Percentiles rank a stretch among this genome's conserved stretches.
These are phyloP conservation scores for Urtica urens DNA, from an alignment of 306 rosid species.

Conservation along the genomic window DNA sequence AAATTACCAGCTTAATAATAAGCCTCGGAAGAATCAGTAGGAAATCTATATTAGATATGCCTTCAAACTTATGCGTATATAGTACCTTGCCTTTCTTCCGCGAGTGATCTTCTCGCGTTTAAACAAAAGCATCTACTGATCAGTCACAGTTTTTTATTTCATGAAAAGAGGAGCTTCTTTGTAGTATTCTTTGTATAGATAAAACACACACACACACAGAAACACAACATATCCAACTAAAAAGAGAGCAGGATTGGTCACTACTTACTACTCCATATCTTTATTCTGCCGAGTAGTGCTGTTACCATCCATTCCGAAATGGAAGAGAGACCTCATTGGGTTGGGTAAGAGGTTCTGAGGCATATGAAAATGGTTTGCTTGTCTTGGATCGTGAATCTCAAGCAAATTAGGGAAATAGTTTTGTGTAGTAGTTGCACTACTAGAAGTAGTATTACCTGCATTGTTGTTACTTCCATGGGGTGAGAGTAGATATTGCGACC, in stretches of 20 bases:
- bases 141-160: constrained; percentile 5
- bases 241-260: constrained; percentile 10
- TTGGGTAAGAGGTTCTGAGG: constrained; percentile 16
- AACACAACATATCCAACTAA: constrained; percentile 19
- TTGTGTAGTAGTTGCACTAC: constrained; percentile 14
- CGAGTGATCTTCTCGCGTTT: background rate
- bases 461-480: constrained; percentile 21
- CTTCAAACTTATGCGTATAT: too few species aligned
- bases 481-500: constrained; percentile 36
- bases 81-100: constrained; percentile 7
- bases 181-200: background rate
- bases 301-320: constrained; percentile 42
- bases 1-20: background rate
- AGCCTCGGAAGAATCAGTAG: background rate
- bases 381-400: constrained; percentile 38
- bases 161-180: constrained; percentile 1
- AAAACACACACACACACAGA: too few species aligned
- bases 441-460: background rate
- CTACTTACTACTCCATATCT: constrained; percentile 8
- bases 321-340: constrained; percentile 26
- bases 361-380: constrained; percentile 42
- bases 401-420: constrained; percentile 19
- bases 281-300: constrained; percentile 29
- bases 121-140: background rate
- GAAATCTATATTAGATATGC: background rate